Evolutionary conservation across 2,329 filamentous ascomycete species (phyloP), one percentile per base, ranked within the genome.

Genomic region (Colletotrichum phormii): DNA sequence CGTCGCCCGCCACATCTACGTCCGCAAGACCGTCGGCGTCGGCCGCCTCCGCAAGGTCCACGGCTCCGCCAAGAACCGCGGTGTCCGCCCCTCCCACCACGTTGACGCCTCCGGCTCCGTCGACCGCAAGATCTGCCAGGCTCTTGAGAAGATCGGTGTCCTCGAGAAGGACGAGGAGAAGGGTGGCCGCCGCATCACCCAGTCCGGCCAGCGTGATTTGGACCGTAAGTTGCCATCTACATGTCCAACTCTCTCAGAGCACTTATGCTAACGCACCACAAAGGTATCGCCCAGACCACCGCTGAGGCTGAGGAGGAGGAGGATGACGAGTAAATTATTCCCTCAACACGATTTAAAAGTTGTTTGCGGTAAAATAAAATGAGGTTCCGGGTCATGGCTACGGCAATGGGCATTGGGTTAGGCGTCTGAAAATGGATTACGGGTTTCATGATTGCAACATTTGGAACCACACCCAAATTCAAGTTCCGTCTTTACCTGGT

Each of bases 1-100:
- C 79, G 93, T 99, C 84, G 97, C 97, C 83, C 95, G 95, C 84
- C 96, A 98, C 91, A 93, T 99, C 90, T 99, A 99, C 91, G 91
- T 99, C 86, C 94, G 97, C 89, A 99, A 99, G 92, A 98, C 95
- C 77, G 95, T 99, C 84, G 97, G 97, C 91, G 95, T 99, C 80
- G 97, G 97, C 88, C 95, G 97, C 84, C 92, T 99, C 81, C 94
- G 96, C 87, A 98, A 97, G 90, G 94, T 93, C 78, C 97, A 99
- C 92, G 97, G 95, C 82, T 93, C 91, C 80, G 93, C 94, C 89
- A 98, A 97, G 93, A 99, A 98, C 93, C 95, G 97, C 81, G 97
- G 97, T 81, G 91, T 91, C 80, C 91, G 93, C 80, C 97, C 97
- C 84, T 94, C 92, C 77, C 93, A 97, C 88, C 97, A 99, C 91